Evolutionary conservation across 2,329 filamentous ascomycete genomes (phyloP), one percentile per base, ranked within the genome.

Genomic region (Calonectria henricotiae): DNA sequence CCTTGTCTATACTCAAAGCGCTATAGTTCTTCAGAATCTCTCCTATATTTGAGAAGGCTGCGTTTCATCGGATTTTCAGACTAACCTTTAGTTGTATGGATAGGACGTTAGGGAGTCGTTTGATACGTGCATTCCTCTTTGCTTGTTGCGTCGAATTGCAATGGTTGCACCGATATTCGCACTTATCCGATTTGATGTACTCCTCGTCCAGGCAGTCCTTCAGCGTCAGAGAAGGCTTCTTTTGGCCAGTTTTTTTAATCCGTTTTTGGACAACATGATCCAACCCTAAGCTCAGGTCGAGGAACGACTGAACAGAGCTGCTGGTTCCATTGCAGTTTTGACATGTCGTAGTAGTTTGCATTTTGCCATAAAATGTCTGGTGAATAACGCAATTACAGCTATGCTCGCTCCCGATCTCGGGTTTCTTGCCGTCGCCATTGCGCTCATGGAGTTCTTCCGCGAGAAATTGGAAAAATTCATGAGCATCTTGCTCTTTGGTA

Each of bases 391-490:
- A 99, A 69, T 92, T 90, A 85, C 96, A 98, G 75, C 83, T 89
- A 77, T 90, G 88, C 78, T 90, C 89, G 73, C 86, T 89, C 71
- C 85, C 88, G 62, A 80, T 88, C 79, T 88, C 89, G 35, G 89
- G 88, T 75, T 85, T 89, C 78, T 91, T 92, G 44, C 89, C 88
- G 73, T 93, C 91, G 15, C 91, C 91, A 76, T 95, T 96, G 46
- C 94, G 89, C 79, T 93, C 90, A 79, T 98, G 96, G 17, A 99
- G 87, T 77, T 96, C 94, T 83, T 98, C 96, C 41, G 97, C 92
- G 39, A 98, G 89, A 79, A 97, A 98, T 80, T 98, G 95, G 82
- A 98, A 97, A 83, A 97, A 98, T 81, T 98, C 96, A 80, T 98
- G 96, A 0, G 96, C 96, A 79, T 98, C 96, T 84, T 98, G 96